These are phyloP conservation scores for Keithomyces neogunnii DNA, from an alignment of 2,329 filamentous ascomycete species.

Conservation along the genomic window DNA sequence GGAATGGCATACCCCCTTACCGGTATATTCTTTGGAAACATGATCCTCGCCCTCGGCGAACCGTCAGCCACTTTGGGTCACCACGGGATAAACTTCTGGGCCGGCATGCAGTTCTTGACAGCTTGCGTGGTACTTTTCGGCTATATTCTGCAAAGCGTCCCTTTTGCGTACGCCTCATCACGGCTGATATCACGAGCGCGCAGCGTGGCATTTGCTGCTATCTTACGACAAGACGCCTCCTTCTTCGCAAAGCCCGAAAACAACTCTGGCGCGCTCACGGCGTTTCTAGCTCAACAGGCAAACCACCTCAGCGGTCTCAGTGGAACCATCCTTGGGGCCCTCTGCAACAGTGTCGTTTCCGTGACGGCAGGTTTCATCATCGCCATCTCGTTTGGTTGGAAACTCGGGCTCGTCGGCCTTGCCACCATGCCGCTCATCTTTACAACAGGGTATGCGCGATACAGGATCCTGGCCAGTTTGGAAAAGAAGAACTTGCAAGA, in stretches of 20 bases:
- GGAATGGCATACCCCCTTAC: neutral
- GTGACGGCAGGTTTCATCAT: conserved; percentile 30
- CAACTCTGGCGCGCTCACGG: conserved; percentile 23
- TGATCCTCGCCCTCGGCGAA: neutral
- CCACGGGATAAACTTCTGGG: neutral
- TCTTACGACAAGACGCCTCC: conserved; percentile 31
- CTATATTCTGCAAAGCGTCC: neutral
- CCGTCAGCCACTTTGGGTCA: neutral
- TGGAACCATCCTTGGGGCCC: conserved; percentile 31
- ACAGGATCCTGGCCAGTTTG: conserved; percentile 21
- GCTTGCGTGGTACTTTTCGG: neutral
- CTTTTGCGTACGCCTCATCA: conserved; percentile 28
- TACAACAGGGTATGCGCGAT: conserved; percentile 28
- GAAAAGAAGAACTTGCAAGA: neutral
- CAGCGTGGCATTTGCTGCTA: conserved; percentile 16
- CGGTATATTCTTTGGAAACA: neutral
- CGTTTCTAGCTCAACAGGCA: conserved; percentile 21
- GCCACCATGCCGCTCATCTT: conserved; percentile 33
- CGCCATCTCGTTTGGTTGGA: conserved; percentile 33
- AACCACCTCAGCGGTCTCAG: conserved; percentile 37
- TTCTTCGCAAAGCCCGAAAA: conserved; percentile 26
- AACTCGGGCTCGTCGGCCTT: conserved; percentile 33
- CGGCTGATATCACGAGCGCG: neutral
- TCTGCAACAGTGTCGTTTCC: conserved; percentile 32
- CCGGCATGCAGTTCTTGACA: neutral